Percentiles rank a stretch among this genome's conserved stretches.
These are phyloP conservation scores for Ascochyta rabiei DNA, from an alignment of 2,329 filamentous ascomycete genomes.

Conservation along the genomic window DNA sequence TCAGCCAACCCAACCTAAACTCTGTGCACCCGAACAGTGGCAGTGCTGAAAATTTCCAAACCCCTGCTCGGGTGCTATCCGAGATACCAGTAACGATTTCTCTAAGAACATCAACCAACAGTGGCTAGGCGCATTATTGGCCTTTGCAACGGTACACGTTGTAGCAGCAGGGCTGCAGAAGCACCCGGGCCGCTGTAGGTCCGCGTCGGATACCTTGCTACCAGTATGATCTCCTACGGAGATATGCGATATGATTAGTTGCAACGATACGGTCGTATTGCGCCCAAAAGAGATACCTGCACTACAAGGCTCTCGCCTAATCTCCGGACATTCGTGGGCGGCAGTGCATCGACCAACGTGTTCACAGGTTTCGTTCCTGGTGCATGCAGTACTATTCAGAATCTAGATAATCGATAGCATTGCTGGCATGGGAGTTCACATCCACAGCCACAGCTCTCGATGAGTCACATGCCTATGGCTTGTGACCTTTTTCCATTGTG, in stretches of 20 bases:
- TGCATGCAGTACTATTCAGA: not conserved
- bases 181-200: not conserved
- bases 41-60: constrained; percentile 23
- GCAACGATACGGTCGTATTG: constrained; percentile 14
- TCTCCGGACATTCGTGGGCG: constrained; percentile 1
- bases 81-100: constrained; percentile 19
- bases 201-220: not conserved
- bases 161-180: not conserved
- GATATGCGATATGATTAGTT: constrained; percentile 13
- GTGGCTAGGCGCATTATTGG: not conserved
- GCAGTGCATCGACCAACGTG: constrained; percentile 5
- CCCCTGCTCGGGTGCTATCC: constrained; percentile 31
- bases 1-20: constrained; percentile 8
- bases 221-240: constrained; percentile 10
- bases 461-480: constrained; percentile 29
- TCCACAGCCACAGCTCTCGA: constrained; percentile 35
- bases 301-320: constrained; percentile 10
- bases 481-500: constrained; percentile 9
- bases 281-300: not conserved
- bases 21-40: constrained; percentile 10
- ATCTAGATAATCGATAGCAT: constrained; percentile 1
- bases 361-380: not conserved
- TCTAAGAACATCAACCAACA: constrained; percentile 30
- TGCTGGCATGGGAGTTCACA: constrained; percentile 11
- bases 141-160: no score